Base-by-base conservation (phyloP, 306 rosid species). In the Inga leiocalycina region DNA sequence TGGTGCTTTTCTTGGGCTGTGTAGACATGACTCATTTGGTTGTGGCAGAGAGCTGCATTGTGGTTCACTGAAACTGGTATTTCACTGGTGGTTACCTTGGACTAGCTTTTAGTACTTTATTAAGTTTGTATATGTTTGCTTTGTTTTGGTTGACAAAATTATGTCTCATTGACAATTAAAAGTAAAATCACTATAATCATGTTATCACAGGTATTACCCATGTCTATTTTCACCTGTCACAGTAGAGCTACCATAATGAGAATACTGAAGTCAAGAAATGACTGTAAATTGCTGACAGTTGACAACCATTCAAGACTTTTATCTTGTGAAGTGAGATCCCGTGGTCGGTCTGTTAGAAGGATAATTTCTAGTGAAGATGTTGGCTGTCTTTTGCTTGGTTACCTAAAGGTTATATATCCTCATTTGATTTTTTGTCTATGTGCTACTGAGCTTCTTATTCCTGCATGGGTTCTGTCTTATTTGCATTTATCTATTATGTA, bases 381-480 rank as follows among this genome's bases (percentile, higher is more conserved):
- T 62, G 97, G 94, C 81, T 27, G 91, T 79, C 69, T 84, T 80
- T 86, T 96, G 90, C 86, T 93, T 68, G 98, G 99, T 74, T 80
- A 81, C 87, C 84, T 96, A 78, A 90, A 91, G 97, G 99, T 95
- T 77, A 76, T 34, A 13, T 85, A 43, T 72, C 51, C 57, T 84
- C 56, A 54, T 73, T 80, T 54, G 80, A 80, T 74, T 76, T 64
- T 46, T 35, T 76, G 54, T 83, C 34, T 48, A 57, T 66, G 76
- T 87, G 78, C 14, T 10, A 70, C 49, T 52, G 80, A 64, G 49
- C 77, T 78, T 64, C 17, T 78, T 81, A 62, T 82, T 34, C 76
- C 48, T 73, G 16, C 48, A 51, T 34, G 48, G 72, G 51, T 73
- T 76, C 64, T 79, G 56, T 77, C 69, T 44, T 62, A 49, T 78